Evolutionary conservation across 2,329 filamentous ascomycete species (phyloP), one percentile per base, ranked within the genome.

Genomic region (Phaeophleospora eucalypticola): DNA sequence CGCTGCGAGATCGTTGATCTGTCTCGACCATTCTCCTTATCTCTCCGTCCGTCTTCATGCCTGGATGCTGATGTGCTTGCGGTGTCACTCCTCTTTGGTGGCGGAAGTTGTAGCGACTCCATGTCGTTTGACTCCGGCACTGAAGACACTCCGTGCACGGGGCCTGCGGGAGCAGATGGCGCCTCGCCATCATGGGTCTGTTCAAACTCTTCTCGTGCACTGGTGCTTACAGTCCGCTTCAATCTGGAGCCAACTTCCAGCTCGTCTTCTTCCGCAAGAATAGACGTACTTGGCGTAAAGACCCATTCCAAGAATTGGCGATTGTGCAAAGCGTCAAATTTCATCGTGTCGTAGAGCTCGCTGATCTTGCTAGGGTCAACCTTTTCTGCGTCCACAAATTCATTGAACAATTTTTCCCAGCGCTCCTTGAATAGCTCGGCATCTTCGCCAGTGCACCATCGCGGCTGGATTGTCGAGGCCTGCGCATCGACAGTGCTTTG

Each of bases 291-390:
- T 1, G 93, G 93, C 14, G 89, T 95, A 59, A 98, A 98, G 0
- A 96, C 86, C 88, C 93, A 97, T 67, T 98, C 93, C 3, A 98
- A 74, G 62, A 98, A 98, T 53, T 89, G 88, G 2, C 93, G 83
- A 64, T 98, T 98, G 69, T 98, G 94, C 12, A 98, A 76, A 1
- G 93, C 93, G 66, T 98, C 93, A 56, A 97, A 98, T 68, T 98
- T 98, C 93, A 98, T 97, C 16, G 91, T 97, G 67, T 98, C 93
- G 67, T 98, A 98, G 2, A 98, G 79, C 71, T 98, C 93, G 4
- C 89, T 96, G 52, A 98, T 91, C 73, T 98, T 98, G 75, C 90
- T 95, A 15, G 94, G 94, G 67, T 98, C 93, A 15, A 97, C 89
- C 73, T 98, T 98, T 62, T 98, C 93, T 1, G 87, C 86, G 66